Base-by-base conservation (phyloP, 345 rosid species). In the Citrus unshiu region DNA sequence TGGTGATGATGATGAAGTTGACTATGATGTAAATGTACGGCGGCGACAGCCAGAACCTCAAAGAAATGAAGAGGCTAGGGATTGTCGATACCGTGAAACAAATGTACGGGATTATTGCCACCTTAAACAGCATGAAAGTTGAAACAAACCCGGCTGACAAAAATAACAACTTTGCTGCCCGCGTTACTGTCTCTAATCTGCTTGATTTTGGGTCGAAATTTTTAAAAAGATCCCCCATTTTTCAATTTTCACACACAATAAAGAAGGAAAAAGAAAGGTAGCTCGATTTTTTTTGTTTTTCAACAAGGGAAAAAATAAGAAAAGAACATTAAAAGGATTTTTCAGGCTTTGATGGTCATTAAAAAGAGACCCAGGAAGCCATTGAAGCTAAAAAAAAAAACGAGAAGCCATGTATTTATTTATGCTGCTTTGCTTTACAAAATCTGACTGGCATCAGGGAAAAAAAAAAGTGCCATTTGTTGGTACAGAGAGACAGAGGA, bases 1-100 rank as follows among this genome's bases (percentile, higher is more conserved):
- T 85, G 82, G 84, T 72, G 77, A 88, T 16, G 78, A 90, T 84
- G 77, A 90, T 83, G 81, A 83, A 80, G 69, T 90, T 87, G 82
- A 88, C 68, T 71, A 90, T 63, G 49, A 90, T 77, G 68, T 84
- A 88, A 35, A 90, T 80, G 81, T 85, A 90, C 18, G 83, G 90
- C 8, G 91, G 93, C 61, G 89, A 81, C 0, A 87, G 69, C 79
- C 83, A 80, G 65, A 59, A 54, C 43, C 82, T 81, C 37, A 86
- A 12, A 35, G 74, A 81, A 82, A 74, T 57, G 83, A 85, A 81
- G 25, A 84, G 27, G 67, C 78, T 21, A 5, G 90, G 90, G 37
- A 84, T 32, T 22, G 67, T 14, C 0, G 77, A 75, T 18, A 81
- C 22, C 14, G 79, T 29, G 34, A 82, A 83, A 57, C 79, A 35